phyloP scores from a whole-genome alignment of 306 rosid species.

The Prunus mume region DNA sequence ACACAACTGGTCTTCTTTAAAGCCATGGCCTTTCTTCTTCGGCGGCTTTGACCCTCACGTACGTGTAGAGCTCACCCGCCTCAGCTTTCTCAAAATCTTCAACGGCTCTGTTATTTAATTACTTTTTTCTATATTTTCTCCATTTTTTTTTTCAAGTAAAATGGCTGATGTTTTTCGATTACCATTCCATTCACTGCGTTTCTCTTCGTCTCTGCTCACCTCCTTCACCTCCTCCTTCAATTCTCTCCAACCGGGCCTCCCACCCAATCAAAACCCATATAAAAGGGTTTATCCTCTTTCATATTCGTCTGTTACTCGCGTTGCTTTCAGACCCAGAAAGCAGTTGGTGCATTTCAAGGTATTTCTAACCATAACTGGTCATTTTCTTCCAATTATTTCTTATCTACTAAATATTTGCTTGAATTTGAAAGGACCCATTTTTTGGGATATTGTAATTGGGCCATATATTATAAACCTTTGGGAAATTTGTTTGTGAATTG shows the following conservation, averaged over 20 bases:
- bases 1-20: not conserved
- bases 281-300: slow-evolving; percentile 38
- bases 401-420: not conserved
- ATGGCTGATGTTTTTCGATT: slow-evolving; percentile 79
- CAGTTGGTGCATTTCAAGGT: slow-evolving; percentile 68
- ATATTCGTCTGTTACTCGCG: slow-evolving; percentile 32
- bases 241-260: slow-evolving; percentile 38
- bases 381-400: not conserved
- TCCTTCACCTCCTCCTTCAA: slow-evolving; percentile 42
- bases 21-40: slow-evolving; percentile 14
- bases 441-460: slow-evolving; percentile 4
- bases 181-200: slow-evolving; percentile 54
- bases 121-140: not conserved
- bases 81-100: not conserved
- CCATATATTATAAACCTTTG: not conserved
- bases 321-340: slow-evolving; percentile 55
- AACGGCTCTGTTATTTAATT: not conserved
- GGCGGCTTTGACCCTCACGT: not conserved
- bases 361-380: not conserved
- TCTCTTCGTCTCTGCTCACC: slow-evolving; percentile 43
- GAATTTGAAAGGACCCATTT: slow-evolving; percentile 27
- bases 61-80: not conserved
- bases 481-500: slow-evolving; percentile 7
- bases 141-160: slow-evolving; percentile 3
- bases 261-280: slow-evolving; percentile 19